Evolutionary conservation across 176 grass and related monocot genomes (phyloP).

Genomic region (Ensete ventricosum): DNA sequence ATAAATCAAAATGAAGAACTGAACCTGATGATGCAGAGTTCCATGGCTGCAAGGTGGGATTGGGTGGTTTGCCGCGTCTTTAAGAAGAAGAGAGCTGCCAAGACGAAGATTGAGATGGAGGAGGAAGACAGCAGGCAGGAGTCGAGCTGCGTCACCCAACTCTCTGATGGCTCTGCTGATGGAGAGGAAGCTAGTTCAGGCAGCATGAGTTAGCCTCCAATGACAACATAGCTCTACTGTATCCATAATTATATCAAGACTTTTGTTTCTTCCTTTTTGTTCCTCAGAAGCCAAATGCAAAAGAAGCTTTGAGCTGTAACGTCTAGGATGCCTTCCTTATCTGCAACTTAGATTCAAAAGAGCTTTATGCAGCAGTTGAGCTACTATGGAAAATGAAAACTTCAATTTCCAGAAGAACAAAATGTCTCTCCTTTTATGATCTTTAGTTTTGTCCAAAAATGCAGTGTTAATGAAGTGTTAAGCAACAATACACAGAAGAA

Average conservation of each 20-base stretch:
- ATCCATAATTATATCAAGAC: neutral
- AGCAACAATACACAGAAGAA: no score
- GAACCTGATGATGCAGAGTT: conserved; percentile 14
- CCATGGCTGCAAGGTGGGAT: conserved; percentile 27
- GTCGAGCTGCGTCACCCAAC: neutral
- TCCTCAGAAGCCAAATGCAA: neutral
- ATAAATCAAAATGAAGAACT: neutral
- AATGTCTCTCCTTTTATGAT: no score
- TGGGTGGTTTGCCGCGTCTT: conserved; percentile 62
- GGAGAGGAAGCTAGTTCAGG: neutral
- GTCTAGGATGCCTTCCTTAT: no score
- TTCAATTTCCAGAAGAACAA: no score
- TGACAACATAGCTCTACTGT: neutral
- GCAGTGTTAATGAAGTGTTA: no score
- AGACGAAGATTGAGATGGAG: neutral
- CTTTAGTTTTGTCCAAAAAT: no score
- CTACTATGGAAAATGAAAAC: no score
- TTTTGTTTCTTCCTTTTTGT: neutral
- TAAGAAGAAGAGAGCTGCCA: conserved; percentile 25
- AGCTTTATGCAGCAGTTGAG: no score
- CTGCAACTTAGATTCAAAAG: no score
- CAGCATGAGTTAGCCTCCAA: neutral
- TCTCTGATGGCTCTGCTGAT: neutral
- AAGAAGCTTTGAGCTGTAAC: neutral
- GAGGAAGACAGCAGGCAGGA: neutral